phyloP scores from a whole-genome alignment of 306 rosid species.

The Lotus japonicus region DNA sequence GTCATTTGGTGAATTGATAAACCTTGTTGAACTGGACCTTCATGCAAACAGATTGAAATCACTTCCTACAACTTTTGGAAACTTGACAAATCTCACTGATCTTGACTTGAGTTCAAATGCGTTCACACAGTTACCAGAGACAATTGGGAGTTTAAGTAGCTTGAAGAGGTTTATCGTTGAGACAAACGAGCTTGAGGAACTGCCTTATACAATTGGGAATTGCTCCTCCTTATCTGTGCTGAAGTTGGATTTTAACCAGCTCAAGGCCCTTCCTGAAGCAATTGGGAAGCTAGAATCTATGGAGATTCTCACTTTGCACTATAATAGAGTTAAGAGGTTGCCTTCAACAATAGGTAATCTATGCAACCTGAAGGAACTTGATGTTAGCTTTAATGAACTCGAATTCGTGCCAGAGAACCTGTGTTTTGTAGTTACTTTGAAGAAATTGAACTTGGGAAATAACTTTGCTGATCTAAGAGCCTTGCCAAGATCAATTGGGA shows the following conservation, averaged over 20 bases:
- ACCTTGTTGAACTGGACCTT: constrained; percentile 68
- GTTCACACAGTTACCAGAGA: constrained; percentile 56
- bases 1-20: constrained; percentile 68
- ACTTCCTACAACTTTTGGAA: constrained; percentile 62
- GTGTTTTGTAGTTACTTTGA: constrained; percentile 58
- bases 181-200: constrained; percentile 70
- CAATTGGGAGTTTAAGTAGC: constrained; percentile 52
- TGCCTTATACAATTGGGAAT: constrained; percentile 75
- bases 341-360: constrained; percentile 73
- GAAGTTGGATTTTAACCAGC: constrained; percentile 69
- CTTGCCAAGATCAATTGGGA: constrained; percentile 78
- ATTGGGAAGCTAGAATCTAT: constrained; percentile 72
- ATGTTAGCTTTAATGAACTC: constrained; percentile 82
- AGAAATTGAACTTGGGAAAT: constrained; percentile 63
- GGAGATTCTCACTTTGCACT: constrained; percentile 70
- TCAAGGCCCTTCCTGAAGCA: constrained; percentile 85
- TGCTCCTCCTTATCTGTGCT: constrained; percentile 57
- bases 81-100: constrained; percentile 54
- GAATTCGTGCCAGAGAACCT: constrained; percentile 63
- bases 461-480: constrained; percentile 81
- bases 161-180: constrained; percentile 60
- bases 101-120: constrained; percentile 77
- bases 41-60: constrained; percentile 70
- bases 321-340: constrained; percentile 63
- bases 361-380: constrained; percentile 68